phyloP scores from a whole-genome alignment of 768 basidiomycete species.

The Suillus variegatus region DNA sequence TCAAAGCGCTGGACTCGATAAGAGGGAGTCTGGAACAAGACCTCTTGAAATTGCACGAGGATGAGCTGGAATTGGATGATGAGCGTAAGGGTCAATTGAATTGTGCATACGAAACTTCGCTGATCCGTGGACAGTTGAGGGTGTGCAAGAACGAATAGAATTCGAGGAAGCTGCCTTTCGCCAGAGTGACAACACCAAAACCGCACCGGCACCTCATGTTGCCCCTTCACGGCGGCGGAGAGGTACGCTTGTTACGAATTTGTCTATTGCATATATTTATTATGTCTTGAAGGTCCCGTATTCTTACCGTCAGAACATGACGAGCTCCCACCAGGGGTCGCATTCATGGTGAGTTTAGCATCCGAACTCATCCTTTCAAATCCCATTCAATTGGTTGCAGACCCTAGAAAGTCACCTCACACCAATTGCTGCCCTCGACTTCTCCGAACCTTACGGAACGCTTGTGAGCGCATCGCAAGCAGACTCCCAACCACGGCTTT shows the following conservation, averaged over 20 bases:
- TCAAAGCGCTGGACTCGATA: constrained; percentile 80
- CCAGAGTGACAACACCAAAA: constrained; percentile 22
- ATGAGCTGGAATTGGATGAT: constrained; percentile 95
- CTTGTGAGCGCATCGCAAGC: constrained; percentile 87
- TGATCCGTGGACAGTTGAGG: constrained; percentile 62
- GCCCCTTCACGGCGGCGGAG: constrained; percentile 36
- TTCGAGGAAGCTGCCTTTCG: constrained; percentile 56
- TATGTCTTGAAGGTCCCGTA: constrained; percentile 65
- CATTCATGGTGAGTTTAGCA: constrained; percentile 82
- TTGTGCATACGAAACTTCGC: background rate
- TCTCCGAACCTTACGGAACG: constrained; percentile 95
- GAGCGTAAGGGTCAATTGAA: constrained; percentile 63
- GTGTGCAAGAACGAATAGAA: constrained; percentile 81
- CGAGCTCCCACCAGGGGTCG: constrained; percentile 89
- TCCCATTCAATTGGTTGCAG: constrained; percentile 37
- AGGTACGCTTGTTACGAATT: constrained; percentile 16
- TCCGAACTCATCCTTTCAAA: background rate
- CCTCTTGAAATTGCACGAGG: constrained; percentile 86
- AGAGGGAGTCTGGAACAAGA: constrained; percentile 79
- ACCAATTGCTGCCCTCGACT: constrained; percentile 87
- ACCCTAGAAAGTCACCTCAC: constrained; percentile 80
- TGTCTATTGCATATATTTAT: constrained; percentile 11
- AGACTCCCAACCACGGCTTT: constrained; percentile 86
- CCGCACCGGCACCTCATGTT: constrained; percentile 15
- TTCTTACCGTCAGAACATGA: constrained; percentile 98